These are phyloP conservation scores for Solanum megistacrolobum DNA, from an alignment of 257 asterid species.

Conservation along the genomic window DNA sequence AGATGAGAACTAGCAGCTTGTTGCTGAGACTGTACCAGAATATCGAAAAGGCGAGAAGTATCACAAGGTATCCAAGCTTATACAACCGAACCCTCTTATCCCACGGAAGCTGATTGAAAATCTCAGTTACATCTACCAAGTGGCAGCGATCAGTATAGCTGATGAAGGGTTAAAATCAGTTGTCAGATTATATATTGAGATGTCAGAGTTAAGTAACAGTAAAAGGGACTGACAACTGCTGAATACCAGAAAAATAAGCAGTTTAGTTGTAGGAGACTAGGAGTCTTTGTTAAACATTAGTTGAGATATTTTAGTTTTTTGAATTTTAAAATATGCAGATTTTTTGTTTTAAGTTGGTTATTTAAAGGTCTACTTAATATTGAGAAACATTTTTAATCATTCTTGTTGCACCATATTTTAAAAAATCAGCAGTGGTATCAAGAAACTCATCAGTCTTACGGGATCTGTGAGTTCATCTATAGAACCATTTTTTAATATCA, in stretches of 20 bases:
- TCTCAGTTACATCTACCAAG: conserved; percentile 81
- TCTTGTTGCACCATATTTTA: neutral
- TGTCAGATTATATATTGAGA: neutral
- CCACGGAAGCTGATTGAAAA: conserved; percentile 68
- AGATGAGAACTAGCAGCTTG: neutral
- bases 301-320: neutral
- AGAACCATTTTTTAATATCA: neutral
- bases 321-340: neutral
- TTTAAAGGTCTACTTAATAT: neutral
- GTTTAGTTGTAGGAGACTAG: neutral
- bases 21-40: conserved; percentile 30
- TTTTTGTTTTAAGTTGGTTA: neutral
- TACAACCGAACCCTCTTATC: conserved; percentile 53
- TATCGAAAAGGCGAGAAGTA: conserved; percentile 49
- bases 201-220: neutral
- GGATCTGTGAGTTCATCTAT: neutral
- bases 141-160: conserved; percentile 48
- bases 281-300: neutral
- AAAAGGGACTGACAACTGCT: neutral
- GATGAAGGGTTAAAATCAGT: conserved; percentile 11
- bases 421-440: neutral
- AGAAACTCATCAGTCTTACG: neutral
- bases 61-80: conserved; percentile 64
- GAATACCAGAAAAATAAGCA: neutral
- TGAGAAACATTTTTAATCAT: neutral